Evolutionary conservation across 768 basidiomycete species (phyloP).

Genomic region (Chlorophyllum brunneum): DNA sequence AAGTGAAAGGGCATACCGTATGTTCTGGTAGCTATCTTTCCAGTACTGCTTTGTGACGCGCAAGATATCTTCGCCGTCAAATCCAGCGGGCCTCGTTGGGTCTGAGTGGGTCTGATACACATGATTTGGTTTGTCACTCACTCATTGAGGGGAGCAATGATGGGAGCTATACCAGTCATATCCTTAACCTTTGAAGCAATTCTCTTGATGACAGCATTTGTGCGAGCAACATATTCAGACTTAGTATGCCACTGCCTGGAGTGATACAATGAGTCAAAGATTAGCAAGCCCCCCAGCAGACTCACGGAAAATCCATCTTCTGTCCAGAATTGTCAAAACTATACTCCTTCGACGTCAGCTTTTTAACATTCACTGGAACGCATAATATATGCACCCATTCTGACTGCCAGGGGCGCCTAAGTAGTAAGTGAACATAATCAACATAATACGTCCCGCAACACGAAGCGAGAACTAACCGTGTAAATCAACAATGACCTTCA

Average conservation of each 20-base stretch:
- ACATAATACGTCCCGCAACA: not conserved
- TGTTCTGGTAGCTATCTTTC: conserved; percentile 66
- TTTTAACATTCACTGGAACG: not conserved
- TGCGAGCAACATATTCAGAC: conserved; percentile 62
- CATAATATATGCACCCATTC: conserved; percentile 11
- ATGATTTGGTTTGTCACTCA: conserved; percentile 24
- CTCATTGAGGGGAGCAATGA: conserved; percentile 78
- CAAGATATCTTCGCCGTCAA: conserved; percentile 46
- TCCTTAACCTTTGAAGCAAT: conserved; percentile 55
- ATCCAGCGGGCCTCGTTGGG: conserved; percentile 61
- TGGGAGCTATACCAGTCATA: conserved; percentile 49
- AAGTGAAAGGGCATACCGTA: conserved; percentile 41
- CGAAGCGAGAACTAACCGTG: conserved; percentile 35
- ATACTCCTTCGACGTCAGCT: not conserved
- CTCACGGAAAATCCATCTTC: conserved; percentile 45
- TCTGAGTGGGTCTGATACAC: conserved; percentile 4
- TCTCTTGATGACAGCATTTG: conserved; percentile 56
- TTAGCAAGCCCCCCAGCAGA: not conserved
- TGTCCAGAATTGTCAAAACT: conserved; percentile 85
- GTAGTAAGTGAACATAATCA: not conserved
- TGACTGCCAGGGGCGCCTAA: conserved; percentile 75
- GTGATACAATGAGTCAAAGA: not conserved
- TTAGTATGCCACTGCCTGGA: conserved; percentile 60
- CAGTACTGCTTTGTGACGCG: conserved; percentile 47
- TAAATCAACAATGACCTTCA: conserved; percentile 81